These are phyloP conservation scores for Paraglomus brasilianum DNA, from an alignment of 192 early-diverging fungal genomes.

Conservation along the genomic window DNA sequence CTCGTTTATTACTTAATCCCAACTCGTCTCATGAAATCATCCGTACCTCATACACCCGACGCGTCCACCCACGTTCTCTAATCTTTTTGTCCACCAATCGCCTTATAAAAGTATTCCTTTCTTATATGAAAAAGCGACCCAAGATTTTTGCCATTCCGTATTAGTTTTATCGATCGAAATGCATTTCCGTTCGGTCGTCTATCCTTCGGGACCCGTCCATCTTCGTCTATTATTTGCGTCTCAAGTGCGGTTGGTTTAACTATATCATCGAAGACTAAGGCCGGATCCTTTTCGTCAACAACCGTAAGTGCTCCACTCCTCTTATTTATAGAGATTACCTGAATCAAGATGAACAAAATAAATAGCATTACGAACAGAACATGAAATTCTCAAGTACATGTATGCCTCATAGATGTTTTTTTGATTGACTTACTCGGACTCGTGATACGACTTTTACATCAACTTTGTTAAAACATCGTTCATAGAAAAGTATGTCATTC, in stretches of 20 bases:
- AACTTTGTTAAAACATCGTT: no score
- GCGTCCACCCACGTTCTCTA: no score
- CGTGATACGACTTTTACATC: no score
- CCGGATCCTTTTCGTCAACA: not conserved
- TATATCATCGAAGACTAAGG: slow-evolving; percentile 6
- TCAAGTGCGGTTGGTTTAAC: slow-evolving; percentile 45
- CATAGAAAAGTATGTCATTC: no score
- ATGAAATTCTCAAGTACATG: not conserved
- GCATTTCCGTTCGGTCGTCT: slow-evolving; percentile 51
- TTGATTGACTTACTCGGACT: no score
- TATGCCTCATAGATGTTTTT: no score
- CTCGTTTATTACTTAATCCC: no score
- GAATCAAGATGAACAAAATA: not conserved
- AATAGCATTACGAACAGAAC: not conserved
- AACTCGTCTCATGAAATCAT: no score
- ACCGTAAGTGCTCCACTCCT: not conserved
- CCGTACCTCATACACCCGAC: no score
- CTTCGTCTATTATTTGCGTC: slow-evolving; percentile 43
- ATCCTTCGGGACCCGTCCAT: slow-evolving; percentile 40
- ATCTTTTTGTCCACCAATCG: no score
- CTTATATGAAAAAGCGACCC: slow-evolving; percentile 45
- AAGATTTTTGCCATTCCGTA: slow-evolving; percentile 37
- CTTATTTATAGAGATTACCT: slow-evolving; percentile 10
- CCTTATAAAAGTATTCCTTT: no score
- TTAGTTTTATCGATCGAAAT: slow-evolving; percentile 40